phyloP scores from a whole-genome alignment of 192 early-diverging fungal species.

The Chytriomyces sp. region DNA sequence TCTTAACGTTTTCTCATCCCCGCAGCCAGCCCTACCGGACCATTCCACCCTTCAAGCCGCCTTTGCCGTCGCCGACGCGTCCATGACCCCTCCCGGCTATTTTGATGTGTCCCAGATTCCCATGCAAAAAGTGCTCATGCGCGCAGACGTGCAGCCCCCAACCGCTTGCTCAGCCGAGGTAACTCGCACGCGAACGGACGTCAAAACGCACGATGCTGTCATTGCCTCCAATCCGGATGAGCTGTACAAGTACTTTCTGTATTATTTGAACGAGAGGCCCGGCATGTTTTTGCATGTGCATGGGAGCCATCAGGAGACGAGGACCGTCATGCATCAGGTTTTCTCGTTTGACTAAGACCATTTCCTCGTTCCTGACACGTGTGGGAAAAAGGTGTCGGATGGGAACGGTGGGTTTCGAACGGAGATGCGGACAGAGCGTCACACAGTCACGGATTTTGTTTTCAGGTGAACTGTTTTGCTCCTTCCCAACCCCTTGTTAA shows the following conservation, averaged over 20 bases:
- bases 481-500: not conserved
- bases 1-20: too few species aligned
- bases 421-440: not conserved
- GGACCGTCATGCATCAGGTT: slow-evolving; percentile 14
- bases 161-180: not conserved
- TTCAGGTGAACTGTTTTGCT: too few species aligned
- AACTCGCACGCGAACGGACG: not conserved
- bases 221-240: slow-evolving; percentile 4
- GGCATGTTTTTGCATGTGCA: slow-evolving; percentile 1
- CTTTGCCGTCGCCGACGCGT: not conserved
- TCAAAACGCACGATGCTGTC: not conserved
- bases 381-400: not conserved
- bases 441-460: slow-evolving; percentile 26
- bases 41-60: too few species aligned
- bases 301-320: slow-evolving; percentile 14
- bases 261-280: slow-evolving; percentile 8
- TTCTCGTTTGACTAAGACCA: slow-evolving; percentile 27
- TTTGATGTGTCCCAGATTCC: not conserved
- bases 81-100: not conserved
- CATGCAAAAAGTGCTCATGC: not conserved
- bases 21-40: too few species aligned
- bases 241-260: slow-evolving; percentile 21
- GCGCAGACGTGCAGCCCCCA: not conserved
- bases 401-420: not conserved
- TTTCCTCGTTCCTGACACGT: slow-evolving; percentile 25